Evolutionary conservation across 768 basidiomycete species (phyloP), one percentile per base, ranked within the genome.

Genomic region (Kwoniella sp.): DNA sequence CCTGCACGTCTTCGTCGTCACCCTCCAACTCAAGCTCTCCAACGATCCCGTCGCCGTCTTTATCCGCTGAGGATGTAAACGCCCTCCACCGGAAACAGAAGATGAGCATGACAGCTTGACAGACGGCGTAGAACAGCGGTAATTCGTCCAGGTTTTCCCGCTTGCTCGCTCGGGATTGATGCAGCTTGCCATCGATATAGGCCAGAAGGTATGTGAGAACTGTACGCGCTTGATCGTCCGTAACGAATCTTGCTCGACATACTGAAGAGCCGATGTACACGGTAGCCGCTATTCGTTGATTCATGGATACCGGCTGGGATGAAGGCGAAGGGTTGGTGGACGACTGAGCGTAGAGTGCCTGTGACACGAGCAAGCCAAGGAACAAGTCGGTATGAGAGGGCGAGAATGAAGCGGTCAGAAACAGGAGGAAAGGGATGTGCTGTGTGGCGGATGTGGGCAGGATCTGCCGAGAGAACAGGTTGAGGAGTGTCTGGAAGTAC

Each of bases 61-160:
- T 61, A 43, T 34, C 59, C 55, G 37, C 51, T 37, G 33, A 56
- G 51, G 28, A 33, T 14, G 31, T 71, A 29, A 98, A 76, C 59
- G 98, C 95, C 55, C 88, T 78, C 93, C 93, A 98, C 10, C 95
- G 79, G 76, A 98, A 99, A 73, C 95, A 98, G 73, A 99, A 99
- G 58, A 99, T 89, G 58, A 98, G 80, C 70, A 99, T 92, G 9
- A 91, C 82, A 0, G 92, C 85, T 67, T 98, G 95, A 0, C 84
- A 77, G 27, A 93, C 86, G 2, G 92, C 90, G 70, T 96, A 96
- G 70, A 96, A 96, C 17, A 93, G 81, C 23, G 80, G 82, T 5
- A 75, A 60, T 62, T 86, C 41, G 59, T 71, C 43, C 59, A 68
- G 26, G 73, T 73, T 15, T 77, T 47, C 74, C 25, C 40, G 22